Evolutionary conservation across 2,329 filamentous ascomycete species (phyloP), one percentile per base, ranked within the genome.

Genomic region (Fusarium sp.): DNA sequence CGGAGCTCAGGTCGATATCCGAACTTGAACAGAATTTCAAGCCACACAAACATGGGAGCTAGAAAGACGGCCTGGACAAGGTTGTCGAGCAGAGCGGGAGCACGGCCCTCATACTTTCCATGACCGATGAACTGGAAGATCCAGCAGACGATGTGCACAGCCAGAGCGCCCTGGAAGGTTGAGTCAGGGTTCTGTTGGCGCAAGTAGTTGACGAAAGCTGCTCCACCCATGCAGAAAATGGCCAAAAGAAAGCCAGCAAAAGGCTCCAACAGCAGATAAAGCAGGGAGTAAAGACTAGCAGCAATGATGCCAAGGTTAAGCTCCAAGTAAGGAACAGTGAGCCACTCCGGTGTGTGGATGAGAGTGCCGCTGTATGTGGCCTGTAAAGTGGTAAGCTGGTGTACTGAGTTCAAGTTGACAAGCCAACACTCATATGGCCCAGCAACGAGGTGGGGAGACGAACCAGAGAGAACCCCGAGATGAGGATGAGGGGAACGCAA

Each of bases 41-140:
- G 91, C 93, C 96, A 99, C 62, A 98, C 95, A 75, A 98, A 99
- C 76, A 99, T 91, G 11, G 96, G 96, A 0, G 96, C 96, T 25
- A 98, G 85, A 76, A 98, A 95, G 69, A 98, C 80, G 28, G 96
- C 94, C 81, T 98, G 96, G 49, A 97, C 85, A 43, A 98, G 82
- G 76, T 98, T 98, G 81, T 98, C 94, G 49, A 98, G 83, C 69
- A 98, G 82, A 7, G 94, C 95, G 10, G 95, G 96, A 4, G 94
- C 93, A 54, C 95, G 89, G 21, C 92, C 89, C 81, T 98, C 96
- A 74, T 93, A 98, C 52, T 87, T 89, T 39, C 94, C 94, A 77
- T 99, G 96, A 28, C 96, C 96, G 52, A 98, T 75, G 77, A 99
- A 98, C 78, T 99, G 96, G 52, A 90, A 85, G 58, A 97, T 83